A percentile compares a stretch with the other conserved stretches of the same genome.
Evolutionary conservation across 768 basidiomycete genomes (phyloP).

Genomic region (Hydnum rufescens): DNA sequence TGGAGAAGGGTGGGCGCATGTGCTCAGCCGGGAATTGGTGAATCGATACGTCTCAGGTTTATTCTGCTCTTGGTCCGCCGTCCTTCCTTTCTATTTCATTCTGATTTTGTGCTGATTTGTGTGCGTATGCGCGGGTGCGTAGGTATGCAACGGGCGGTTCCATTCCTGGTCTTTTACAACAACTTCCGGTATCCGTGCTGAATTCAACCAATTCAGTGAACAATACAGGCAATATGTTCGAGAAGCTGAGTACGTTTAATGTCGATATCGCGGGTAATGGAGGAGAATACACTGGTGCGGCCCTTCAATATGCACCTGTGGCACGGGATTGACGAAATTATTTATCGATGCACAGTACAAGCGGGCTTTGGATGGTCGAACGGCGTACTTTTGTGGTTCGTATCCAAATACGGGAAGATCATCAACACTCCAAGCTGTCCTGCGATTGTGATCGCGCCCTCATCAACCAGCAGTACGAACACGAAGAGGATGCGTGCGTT

Average conservation of each 20-base stretch:
- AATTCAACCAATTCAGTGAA: constrained; percentile 30
- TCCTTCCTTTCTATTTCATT: neutral
- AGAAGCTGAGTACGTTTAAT: constrained; percentile 66
- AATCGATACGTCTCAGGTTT: constrained; percentile 71
- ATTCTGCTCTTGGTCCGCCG: constrained; percentile 69
- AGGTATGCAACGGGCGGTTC: constrained; percentile 82
- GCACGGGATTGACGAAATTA: constrained; percentile 2
- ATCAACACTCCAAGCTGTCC: constrained; percentile 51
- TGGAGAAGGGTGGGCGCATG: constrained; percentile 45
- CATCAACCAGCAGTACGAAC: too few species aligned
- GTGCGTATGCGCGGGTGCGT: neutral
- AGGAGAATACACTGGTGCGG: constrained; percentile 49
- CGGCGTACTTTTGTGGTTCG: constrained; percentile 45
- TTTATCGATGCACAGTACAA: constrained; percentile 14
- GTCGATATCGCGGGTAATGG: constrained; percentile 62
- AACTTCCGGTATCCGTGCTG: constrained; percentile 47
- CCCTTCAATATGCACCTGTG: constrained; percentile 33
- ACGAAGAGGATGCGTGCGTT: too few species aligned
- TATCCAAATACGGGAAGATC: constrained; percentile 39
- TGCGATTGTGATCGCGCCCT: constrained; percentile 6
- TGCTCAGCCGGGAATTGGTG: constrained; percentile 50
- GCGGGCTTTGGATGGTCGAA: constrained; percentile 85
- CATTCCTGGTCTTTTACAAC: constrained; percentile 46
- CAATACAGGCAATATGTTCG: constrained; percentile 44
- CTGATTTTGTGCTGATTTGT: neutral